phyloP scores from a whole-genome alignment of 2,329 filamentous ascomycete species.

The Scleromitrula shiraiana region DNA sequence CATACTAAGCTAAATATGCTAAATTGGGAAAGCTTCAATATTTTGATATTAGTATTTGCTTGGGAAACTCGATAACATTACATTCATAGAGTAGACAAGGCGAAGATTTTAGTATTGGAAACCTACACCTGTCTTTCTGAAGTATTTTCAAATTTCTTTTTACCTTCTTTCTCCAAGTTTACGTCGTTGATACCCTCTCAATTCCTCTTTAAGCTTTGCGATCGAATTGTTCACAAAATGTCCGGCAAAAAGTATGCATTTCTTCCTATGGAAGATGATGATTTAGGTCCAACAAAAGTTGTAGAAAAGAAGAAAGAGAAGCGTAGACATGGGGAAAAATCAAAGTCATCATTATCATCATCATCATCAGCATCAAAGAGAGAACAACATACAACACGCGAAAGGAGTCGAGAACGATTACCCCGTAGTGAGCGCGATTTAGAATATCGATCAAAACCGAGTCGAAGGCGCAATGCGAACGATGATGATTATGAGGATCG shows the following conservation, averaged over 20 bases:
- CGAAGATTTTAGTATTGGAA: too few species aligned
- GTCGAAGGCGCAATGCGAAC: slow-evolving; percentile 40
- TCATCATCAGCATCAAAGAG: slow-evolving; percentile 28
- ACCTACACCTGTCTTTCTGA: too few species aligned
- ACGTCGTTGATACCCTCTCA: too few species aligned
- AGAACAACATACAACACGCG: slow-evolving; percentile 29
- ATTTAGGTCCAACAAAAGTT: slow-evolving; percentile 46
- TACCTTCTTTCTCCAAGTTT: too few species aligned
- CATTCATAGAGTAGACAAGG: too few species aligned
- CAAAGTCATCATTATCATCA: too few species aligned
- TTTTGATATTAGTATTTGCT: too few species aligned
- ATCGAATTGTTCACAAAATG: slow-evolving; percentile 6
- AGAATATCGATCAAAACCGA: slow-evolving; percentile 40
- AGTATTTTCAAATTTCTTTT: too few species aligned
- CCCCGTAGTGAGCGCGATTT: slow-evolving; percentile 32
- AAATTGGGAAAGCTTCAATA: too few species aligned
- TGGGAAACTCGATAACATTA: too few species aligned
- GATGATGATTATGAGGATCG: slow-evolving; percentile 65
- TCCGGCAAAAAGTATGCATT: slow-evolving; percentile 57
- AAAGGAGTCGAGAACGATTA: slow-evolving; percentile 29
- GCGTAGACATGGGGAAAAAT: slow-evolving; percentile 31
- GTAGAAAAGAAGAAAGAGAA: slow-evolving; percentile 41
- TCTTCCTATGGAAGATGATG: slow-evolving; percentile 58
- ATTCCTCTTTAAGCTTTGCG: not conserved
- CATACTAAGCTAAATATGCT: too few species aligned